Conservation (phyloP, 140 eudicot genomes). For the Cichorium intybus region DNA sequence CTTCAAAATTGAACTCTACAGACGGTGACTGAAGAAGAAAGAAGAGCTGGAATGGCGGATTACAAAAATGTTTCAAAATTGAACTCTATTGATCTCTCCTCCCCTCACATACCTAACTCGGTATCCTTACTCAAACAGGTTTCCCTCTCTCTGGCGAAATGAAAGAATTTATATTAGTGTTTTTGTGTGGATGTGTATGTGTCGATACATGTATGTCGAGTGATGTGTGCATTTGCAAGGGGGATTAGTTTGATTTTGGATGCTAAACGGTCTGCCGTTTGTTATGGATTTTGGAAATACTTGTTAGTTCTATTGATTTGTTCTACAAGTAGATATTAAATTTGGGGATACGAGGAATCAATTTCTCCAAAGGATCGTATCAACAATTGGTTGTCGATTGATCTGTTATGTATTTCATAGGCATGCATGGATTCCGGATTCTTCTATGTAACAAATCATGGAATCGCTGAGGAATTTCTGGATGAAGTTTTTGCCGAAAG, state of each 20-base stretch:
- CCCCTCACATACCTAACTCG: constrained; percentile 49
- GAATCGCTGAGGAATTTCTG: constrained; percentile 77
- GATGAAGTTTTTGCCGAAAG: constrained; percentile 78
- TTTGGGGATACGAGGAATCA: background rate
- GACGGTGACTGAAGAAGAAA: background rate
- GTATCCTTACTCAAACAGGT: constrained; percentile 86
- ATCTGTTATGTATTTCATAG: constrained; percentile 26
- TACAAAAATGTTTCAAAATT: constrained; percentile 33
- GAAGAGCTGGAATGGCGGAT: constrained; percentile 8
- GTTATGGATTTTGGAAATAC: background rate
- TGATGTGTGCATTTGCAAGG: background rate
- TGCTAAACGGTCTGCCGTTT: background rate
- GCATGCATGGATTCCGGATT: constrained; percentile 93
- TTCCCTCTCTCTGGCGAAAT: background rate
- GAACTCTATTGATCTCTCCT: constrained; percentile 75
- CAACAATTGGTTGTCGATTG: constrained; percentile 1
- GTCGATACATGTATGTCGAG: background rate
- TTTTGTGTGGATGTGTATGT: background rate
- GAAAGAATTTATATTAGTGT: background rate
- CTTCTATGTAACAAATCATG: constrained; percentile 91
- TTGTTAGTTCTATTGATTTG: background rate
- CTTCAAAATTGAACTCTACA: too few species aligned
- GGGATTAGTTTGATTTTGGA: background rate
- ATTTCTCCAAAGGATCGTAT: background rate
- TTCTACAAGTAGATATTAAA: background rate